A percentile compares a stretch with the other conserved stretches of the same genome.
Evolutionary conservation across 768 basidiomycete species (phyloP).

Genomic region (Pleurotus pulmonarius): DNA sequence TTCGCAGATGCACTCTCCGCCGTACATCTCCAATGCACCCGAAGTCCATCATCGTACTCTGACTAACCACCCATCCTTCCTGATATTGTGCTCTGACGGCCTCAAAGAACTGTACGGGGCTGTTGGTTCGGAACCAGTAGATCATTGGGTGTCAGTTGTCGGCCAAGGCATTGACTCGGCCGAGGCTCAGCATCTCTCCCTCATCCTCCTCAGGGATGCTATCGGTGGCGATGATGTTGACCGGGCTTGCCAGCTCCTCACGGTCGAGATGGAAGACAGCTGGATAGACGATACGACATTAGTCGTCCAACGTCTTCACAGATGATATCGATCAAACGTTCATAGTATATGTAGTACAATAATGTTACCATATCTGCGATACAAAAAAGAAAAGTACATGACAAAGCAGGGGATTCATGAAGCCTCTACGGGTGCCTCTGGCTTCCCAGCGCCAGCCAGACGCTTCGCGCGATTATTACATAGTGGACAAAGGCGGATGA

Average conservation of each 20-base stretch:
- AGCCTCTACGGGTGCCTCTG: background rate
- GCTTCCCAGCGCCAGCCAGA: conserved; percentile 1
- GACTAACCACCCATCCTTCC: conserved; percentile 27
- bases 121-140: conserved; percentile 19
- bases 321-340: conserved; percentile 23
- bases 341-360: conserved; percentile 30
- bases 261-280: conserved; percentile 38
- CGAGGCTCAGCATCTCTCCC: conserved; percentile 26
- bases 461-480: conserved; percentile 25
- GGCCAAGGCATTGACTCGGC: conserved; percentile 14
- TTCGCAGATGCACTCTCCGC: conserved; percentile 33
- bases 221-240: conserved; percentile 33
- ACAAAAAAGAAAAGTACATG: conserved; percentile 1
- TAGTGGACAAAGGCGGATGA: conserved; percentile 56
- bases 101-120: conserved; percentile 33
- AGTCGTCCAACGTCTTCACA: conserved; percentile 40
- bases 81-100: conserved; percentile 42
- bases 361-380: conserved; percentile 25
- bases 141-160: conserved; percentile 28
- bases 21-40: conserved; percentile 39
- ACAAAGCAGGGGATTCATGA: background rate
- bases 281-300: conserved; percentile 48
- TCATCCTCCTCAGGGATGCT: conserved; percentile 36
- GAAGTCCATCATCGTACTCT: conserved; percentile 33
- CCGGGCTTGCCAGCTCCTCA: conserved; percentile 35